Conservation (phyloP, 129 eudicot species). For the Arctium minus region DNA sequence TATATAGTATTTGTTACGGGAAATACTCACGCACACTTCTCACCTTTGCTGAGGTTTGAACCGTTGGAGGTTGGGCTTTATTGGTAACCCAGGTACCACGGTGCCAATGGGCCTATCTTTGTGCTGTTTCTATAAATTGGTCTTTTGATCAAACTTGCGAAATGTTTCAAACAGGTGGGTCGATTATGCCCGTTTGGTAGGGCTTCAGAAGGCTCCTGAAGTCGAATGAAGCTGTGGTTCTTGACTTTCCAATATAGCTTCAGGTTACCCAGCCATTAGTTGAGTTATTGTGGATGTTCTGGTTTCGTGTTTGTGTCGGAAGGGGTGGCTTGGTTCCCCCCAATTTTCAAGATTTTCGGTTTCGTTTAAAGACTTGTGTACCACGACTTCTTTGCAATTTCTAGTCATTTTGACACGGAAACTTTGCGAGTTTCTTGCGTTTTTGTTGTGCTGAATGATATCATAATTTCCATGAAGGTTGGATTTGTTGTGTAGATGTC, state of each 20-base stretch:
- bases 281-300: not conserved
- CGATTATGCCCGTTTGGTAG: constrained; percentile 91
- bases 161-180: constrained; percentile 69
- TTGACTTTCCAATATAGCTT: constrained; percentile 6
- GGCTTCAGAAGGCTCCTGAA: constrained; percentile 73
- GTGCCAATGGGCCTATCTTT: too few species aligned
- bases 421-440: constrained; percentile 2
- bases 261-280: constrained; percentile 22
- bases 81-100: too few species aligned
- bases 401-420: constrained; percentile 7
- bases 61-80: too few species aligned
- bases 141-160: not conserved
- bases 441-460: not conserved
- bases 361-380: constrained; percentile 1
- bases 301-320: not conserved
- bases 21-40: too few species aligned
- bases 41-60: too few species aligned
- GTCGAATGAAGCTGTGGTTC: constrained; percentile 27
- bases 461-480: not conserved
- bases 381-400: not conserved
- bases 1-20: too few species aligned
- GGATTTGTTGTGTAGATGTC: not conserved
- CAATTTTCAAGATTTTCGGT: constrained; percentile 11
- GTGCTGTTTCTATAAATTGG: not conserved
- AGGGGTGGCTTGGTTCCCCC: constrained; percentile 18